Percentiles rank a stretch among this genome's conserved stretches.
Conservation (phyloP, 208 protist species). For the Herpetomonas samuelpessoai region DNA sequence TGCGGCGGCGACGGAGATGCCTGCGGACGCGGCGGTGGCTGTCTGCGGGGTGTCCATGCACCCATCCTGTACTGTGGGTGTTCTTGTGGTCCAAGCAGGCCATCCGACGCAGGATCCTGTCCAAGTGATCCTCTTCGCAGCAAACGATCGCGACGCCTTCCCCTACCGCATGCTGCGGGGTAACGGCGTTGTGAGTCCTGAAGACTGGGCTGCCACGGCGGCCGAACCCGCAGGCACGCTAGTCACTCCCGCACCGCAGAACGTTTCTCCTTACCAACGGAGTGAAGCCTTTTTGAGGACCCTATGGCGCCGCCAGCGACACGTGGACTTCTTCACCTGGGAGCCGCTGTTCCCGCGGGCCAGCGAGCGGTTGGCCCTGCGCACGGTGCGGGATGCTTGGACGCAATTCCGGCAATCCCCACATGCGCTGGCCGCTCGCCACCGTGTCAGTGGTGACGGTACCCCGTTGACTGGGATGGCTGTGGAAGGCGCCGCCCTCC, state of each 20-base stretch:
- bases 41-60: constrained; percentile 62
- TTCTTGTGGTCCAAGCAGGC: constrained; percentile 41
- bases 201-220: background rate
- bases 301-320: constrained; percentile 22
- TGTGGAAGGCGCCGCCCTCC: constrained; percentile 11
- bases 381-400: no score
- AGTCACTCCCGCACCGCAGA: background rate
- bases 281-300: background rate
- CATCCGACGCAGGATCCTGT: constrained; percentile 20
- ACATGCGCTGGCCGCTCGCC: no score
- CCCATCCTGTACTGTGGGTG: constrained; percentile 41
- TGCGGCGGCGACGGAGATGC: constrained; percentile 22
- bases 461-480: background rate
- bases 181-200: background rate
- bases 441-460: no score
- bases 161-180: constrained; percentile 19
- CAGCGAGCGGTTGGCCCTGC: constrained; percentile 4
- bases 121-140: constrained; percentile 39
- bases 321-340: constrained; percentile 32
- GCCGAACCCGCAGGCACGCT: no score
- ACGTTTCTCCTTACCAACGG: background rate
- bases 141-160: constrained; percentile 12
- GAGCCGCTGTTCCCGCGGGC: constrained; percentile 30
- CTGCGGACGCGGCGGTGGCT: constrained; percentile 18
- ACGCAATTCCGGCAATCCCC: no score